Evolutionary conservation across 306 rosid genomes (phyloP).

Genomic region (Quercus gilva): DNA sequence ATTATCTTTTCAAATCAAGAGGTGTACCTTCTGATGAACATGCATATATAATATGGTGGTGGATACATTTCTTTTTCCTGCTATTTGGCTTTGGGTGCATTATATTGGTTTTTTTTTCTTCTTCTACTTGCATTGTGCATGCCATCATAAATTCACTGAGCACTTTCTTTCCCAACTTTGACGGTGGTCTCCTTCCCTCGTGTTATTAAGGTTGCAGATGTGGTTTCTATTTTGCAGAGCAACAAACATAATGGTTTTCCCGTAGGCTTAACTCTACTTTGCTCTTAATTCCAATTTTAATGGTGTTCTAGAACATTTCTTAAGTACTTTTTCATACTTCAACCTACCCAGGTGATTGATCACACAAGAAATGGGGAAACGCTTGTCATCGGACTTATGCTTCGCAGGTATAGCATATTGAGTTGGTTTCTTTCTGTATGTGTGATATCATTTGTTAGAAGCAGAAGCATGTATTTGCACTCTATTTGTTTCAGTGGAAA

Average conservation of each 20-base stretch:
- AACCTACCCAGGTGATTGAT: conserved; percentile 74
- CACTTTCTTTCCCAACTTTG: conserved; percentile 23
- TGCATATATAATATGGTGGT: background rate
- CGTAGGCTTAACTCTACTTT: conserved; percentile 49
- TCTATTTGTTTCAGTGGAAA: too few relatives aligned
- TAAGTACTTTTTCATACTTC: conserved; percentile 27
- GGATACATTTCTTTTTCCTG: background rate
- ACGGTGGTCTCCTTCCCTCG: conserved; percentile 93
- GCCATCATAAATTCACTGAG: background rate
- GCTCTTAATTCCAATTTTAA: conserved; percentile 4
- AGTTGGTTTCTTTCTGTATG: background rate
- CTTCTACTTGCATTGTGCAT: background rate
- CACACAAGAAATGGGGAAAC: conserved; percentile 87
- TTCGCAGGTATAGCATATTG: conserved; percentile 61
- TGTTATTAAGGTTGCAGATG: conserved; percentile 87
- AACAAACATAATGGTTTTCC: conserved; percentile 94
- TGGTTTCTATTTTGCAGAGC: conserved; percentile 75
- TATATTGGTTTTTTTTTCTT: background rate
- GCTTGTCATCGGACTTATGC: conserved; percentile 85
- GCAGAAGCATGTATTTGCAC: conserved; percentile 6
- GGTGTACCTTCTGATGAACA: background rate
- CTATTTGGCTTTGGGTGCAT: background rate
- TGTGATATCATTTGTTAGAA: conserved; percentile 11
- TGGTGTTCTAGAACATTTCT: conserved; percentile 16
- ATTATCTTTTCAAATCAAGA: background rate